These are phyloP conservation scores for Rhododendron vialii DNA, from an alignment of 148 eudicot genomes.

Conservation along the genomic window DNA sequence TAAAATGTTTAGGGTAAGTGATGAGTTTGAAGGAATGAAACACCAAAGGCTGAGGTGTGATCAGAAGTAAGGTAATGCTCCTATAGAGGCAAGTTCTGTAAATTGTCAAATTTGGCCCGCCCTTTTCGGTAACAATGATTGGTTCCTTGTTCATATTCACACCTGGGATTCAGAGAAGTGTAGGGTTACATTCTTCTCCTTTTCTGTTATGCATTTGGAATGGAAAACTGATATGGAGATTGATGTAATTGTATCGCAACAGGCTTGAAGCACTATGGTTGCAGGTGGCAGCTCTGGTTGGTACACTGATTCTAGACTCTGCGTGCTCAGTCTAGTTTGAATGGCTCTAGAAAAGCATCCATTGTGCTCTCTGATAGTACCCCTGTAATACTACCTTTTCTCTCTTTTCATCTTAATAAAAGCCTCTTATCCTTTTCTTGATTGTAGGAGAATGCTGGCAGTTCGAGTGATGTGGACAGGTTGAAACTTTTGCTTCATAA, in stretches of 20 bases:
- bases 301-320: background rate
- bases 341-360: background rate
- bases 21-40: background rate
- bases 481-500: constrained; percentile 61
- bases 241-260: background rate
- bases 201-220: background rate
- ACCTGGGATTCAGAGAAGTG: background rate
- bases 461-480: constrained; percentile 48
- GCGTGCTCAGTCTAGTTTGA: background rate
- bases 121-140: background rate
- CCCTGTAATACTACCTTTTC: background rate
- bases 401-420: background rate
- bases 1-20: background rate
- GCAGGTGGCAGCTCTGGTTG: background rate
- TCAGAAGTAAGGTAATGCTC: background rate
- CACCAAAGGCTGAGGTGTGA: background rate
- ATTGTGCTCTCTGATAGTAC: background rate
- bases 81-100: background rate
- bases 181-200: background rate
- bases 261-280: background rate
- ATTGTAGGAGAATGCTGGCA: constrained; percentile 48
- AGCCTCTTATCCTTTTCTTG: background rate
- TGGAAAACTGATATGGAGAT: background rate
- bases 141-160: background rate
- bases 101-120: background rate